Percentiles rank a stretch among this genome's conserved stretches.
Evolutionary conservation across 2,329 filamentous ascomycete species (phyloP).

Genomic region (Ascochyta koolunga): DNA sequence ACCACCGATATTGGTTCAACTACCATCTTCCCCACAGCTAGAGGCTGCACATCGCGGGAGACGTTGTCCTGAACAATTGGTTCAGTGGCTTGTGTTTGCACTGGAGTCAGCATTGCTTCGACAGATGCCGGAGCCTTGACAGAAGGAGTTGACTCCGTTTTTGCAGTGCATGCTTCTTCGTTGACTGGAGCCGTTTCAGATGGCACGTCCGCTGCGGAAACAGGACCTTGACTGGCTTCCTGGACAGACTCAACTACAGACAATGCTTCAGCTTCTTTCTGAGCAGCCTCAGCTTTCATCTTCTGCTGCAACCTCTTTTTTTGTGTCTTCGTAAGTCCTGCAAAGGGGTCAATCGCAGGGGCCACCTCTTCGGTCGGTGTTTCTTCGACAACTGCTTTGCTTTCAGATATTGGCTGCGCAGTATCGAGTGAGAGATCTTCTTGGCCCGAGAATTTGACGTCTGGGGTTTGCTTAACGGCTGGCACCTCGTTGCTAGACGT

Average conservation of each 20-base stretch:
- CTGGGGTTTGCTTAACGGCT: too few species aligned
- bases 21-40: neutral
- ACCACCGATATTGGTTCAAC: neutral
- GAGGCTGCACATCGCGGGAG: neutral
- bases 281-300: conserved; percentile 7
- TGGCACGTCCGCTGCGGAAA: neutral
- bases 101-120: neutral
- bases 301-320: conserved; percentile 34
- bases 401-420: too few species aligned
- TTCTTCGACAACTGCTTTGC: neutral
- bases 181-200: neutral
- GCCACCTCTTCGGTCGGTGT: neutral
- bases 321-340: conserved; percentile 1
- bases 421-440: too few species aligned
- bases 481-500: too few species aligned
- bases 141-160: neutral
- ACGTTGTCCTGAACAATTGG: neutral
- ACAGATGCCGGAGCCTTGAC: neutral
- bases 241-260: neutral
- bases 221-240: neutral
- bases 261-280: conserved; percentile 7
- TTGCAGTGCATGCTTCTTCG: neutral
- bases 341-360: neutral
- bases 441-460: too few species aligned
- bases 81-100: neutral